Evolutionary conservation across 2,329 filamentous ascomycete genomes (phyloP), one percentile per base, ranked within the genome.

Genomic region (Fusarium gaditjirri): DNA sequence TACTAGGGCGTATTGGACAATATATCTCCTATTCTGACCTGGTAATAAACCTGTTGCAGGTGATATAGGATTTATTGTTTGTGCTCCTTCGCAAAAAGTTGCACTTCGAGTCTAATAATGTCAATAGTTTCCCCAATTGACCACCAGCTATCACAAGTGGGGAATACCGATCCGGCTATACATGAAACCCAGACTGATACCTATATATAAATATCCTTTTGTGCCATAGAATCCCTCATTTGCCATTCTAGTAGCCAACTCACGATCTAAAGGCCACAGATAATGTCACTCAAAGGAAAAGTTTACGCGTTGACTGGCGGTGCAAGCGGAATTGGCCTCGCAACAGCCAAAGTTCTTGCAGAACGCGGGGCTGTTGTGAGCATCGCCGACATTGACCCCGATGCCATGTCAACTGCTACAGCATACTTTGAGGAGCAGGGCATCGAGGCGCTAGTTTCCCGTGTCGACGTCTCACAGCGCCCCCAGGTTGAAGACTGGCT

Each of bases 401-500:
- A 69, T 29, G 76, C 78, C 5, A 73, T 83, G 42, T 67, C 78
- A 42, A 67, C 69, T 21, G 78, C 81, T 3, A 66, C 78, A 10
- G 74, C 74, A 8, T 79, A 80, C 46, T 82, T 84, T 62, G 53
- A 64, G 3, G 54, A 70, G 8, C 71, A 73, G 38, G 76, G 77
- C 3, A 67, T 68, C 1, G 63, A 76, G 4, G 80, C 82, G 61
- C 75, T 46, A 75, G 83, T 82, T 46, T 80, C 80, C n/a, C 81
- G 79, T 36, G 83, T 89, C 27, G 86, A 89, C 65, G 80, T 89
- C 21, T 84, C 84, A 35, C 81, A 84, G 57, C 81, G 82, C 53
- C 73, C 78, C 9, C 80, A 87, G 33, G 87, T 89, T 14, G 85
- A 89, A 35, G 74, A 74, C 25, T 89, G 87, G 87, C 83, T 88